A percentile compares a stretch with the other conserved stretches of the same genome.
phyloP scores from a whole-genome alignment of 2,329 filamentous ascomycete species.

The Penicillium sp. region DNA sequence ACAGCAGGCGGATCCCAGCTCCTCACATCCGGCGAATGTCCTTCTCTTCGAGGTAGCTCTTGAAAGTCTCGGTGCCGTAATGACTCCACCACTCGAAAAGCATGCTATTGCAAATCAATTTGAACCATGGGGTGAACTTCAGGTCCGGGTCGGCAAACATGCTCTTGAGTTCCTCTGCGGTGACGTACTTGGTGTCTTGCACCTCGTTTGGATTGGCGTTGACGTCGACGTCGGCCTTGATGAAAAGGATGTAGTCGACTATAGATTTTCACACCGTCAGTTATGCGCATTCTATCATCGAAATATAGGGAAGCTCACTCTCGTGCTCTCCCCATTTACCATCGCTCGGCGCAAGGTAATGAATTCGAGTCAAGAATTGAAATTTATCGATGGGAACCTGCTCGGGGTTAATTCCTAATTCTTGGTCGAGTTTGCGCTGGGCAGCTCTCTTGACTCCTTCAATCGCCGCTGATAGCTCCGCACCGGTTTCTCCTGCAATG shows the following conservation, averaged over 20 bases:
- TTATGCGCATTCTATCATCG: background rate
- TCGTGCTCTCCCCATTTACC: conserved; percentile 99
- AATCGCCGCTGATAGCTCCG: conserved; percentile 73
- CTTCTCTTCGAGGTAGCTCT: conserved; percentile 81
- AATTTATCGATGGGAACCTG: conserved; percentile 92
- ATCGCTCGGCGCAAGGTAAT: conserved; percentile 95
- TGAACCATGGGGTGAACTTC: conserved; percentile 98
- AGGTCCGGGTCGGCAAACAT: conserved; percentile 78
- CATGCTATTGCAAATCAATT: conserved; percentile 96
- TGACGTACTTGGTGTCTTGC: conserved; percentile 77
- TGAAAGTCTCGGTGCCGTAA: conserved; percentile 69
- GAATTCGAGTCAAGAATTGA: conserved; percentile 90
- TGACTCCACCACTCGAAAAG: conserved; percentile 96
- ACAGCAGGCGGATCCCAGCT: background rate
- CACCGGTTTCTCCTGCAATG: conserved; percentile 85
- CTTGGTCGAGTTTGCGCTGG: conserved; percentile 88
- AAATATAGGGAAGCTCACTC: conserved; percentile 56
- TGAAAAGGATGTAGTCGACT: conserved; percentile 99
- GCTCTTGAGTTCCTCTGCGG: conserved; percentile 72
- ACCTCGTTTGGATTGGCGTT: conserved; percentile 84
- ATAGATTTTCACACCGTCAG: background rate
- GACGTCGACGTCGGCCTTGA: conserved; percentile 86
- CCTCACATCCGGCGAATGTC: conserved; percentile 77
- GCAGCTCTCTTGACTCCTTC: conserved; percentile 87
- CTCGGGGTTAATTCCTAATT: conserved; percentile 82